Conservation (phyloP, 2,329 filamentous ascomycete species). For the Fusarium sp. region DNA sequence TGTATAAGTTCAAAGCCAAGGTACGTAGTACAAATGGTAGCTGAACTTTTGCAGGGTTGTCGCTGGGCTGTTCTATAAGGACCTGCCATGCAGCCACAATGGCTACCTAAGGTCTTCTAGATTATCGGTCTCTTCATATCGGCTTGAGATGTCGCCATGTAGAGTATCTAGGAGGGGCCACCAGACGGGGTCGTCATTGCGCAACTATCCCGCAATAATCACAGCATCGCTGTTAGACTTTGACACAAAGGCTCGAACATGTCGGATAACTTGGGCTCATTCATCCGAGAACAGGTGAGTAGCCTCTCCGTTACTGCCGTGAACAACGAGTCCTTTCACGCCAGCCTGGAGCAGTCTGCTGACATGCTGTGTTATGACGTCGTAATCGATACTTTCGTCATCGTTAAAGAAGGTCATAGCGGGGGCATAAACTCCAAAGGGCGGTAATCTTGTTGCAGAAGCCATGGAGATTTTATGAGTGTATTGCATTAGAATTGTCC, state of each 20-base stretch:
- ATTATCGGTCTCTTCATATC: too few species aligned
- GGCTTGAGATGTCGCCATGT: too few species aligned
- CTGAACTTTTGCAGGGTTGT: too few species aligned
- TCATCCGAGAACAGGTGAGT: conserved; percentile 76
- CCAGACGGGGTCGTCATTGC: too few species aligned
- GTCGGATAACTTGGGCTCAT: conserved; percentile 67
- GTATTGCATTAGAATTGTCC: too few species aligned
- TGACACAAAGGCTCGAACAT: conserved; percentile 67
- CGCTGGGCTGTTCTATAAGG: too few species aligned
- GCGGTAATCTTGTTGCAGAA: neutral
- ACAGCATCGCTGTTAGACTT: conserved; percentile 56
- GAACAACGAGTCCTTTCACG: conserved; percentile 75
- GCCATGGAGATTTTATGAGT: neutral
- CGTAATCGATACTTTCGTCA: conserved; percentile 66
- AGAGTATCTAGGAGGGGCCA: too few species aligned
- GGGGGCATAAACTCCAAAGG: conserved; percentile 67
- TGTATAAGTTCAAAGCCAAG: too few species aligned
- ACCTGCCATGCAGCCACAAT: too few species aligned
- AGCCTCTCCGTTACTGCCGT: conserved; percentile 80
- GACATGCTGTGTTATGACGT: conserved; percentile 63
- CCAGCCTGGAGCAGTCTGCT: conserved; percentile 71
- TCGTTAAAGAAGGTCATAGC: conserved; percentile 70
- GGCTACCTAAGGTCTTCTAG: too few species aligned
- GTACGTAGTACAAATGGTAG: too few species aligned
- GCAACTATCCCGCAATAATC: conserved; percentile 77